Percentiles rank a stretch among this genome's conserved stretches.
Evolutionary conservation across 129 eudicot genomes (phyloP).

Genomic region (Flaveria robusta): DNA sequence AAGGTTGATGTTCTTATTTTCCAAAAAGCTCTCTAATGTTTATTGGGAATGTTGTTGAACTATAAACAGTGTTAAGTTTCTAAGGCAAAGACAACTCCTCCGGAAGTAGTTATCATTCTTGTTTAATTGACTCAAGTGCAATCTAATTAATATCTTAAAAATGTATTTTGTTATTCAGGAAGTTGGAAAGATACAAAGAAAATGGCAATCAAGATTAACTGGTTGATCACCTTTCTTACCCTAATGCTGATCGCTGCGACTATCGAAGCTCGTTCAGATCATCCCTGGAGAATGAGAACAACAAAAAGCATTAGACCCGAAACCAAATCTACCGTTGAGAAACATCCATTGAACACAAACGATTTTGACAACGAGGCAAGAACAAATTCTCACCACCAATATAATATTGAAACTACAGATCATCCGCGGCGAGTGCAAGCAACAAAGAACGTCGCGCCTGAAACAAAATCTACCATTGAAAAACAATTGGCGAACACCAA

Average conservation of each 20-base stretch:
- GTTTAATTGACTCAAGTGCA: too few species aligned
- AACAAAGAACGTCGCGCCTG: not conserved
- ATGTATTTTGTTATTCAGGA: not conserved
- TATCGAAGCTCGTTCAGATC: slow-evolving; percentile 5
- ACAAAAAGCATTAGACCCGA: not conserved
- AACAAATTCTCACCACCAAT: slow-evolving; percentile 11
- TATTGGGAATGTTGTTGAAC: too few species aligned
- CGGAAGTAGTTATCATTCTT: too few species aligned
- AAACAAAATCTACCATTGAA: not conserved
- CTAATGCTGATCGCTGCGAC: slow-evolving; percentile 12
- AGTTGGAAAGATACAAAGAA: not conserved
- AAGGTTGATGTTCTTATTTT: too few species aligned
- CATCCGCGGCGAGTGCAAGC: not conserved
- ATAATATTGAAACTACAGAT: not conserved
- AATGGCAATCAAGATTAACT: slow-evolving; percentile 7
- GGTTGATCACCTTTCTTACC: slow-evolving; percentile 19
- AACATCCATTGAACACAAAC: not conserved
- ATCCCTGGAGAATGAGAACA: not conserved
- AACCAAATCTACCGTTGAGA: not conserved
- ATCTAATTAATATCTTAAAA: not conserved
- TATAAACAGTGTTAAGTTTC: too few species aligned
- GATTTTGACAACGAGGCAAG: not conserved
- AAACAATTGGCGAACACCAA: not conserved
- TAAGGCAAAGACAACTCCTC: too few species aligned
- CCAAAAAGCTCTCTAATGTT: too few species aligned